These are phyloP conservation scores for Sporothrix variecibatus DNA, from an alignment of 2,329 filamentous ascomycete genomes.

Conservation along the genomic window DNA sequence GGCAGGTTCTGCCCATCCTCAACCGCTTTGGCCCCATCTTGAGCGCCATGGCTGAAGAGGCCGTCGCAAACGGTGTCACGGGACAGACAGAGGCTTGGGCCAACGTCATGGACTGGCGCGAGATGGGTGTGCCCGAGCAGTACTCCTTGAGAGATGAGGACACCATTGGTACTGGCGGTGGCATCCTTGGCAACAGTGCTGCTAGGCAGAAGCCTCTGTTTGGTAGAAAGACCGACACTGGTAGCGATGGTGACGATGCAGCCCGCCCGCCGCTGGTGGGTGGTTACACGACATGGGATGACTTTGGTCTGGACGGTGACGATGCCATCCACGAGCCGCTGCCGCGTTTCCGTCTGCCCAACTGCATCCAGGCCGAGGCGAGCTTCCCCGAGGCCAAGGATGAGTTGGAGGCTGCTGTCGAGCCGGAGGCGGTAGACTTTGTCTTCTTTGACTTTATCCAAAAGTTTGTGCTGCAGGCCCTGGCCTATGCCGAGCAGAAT, in stretches of 20 bases:
- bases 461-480: constrained; percentile 74
- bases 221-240: constrained; percentile 10
- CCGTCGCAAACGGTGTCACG: neutral
- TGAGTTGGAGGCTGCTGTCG: constrained; percentile 30
- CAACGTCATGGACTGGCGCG: constrained; percentile 44
- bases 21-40: constrained; percentile 58
- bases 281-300: constrained; percentile 89
- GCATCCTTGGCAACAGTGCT: neutral
- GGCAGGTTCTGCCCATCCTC: constrained; percentile 63
- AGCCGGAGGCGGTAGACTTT: constrained; percentile 76
- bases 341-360: constrained; percentile 75
- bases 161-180: constrained; percentile 26
- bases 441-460: constrained; percentile 92
- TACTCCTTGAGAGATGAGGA: constrained; percentile 30
- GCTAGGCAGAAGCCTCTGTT: constrained; percentile 19
- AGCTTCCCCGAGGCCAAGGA: constrained; percentile 52
- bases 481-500: constrained; percentile 51
- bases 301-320: constrained; percentile 80
- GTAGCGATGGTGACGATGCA: constrained; percentile 35
- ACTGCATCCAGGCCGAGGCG: constrained; percentile 73
- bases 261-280: constrained; percentile 49
- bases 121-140: constrained; percentile 55
- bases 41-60: constrained; percentile 31
- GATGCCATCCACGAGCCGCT: constrained; percentile 82
- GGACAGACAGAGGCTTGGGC: neutral